Evolutionary conservation across 2,329 filamentous ascomycete species (phyloP).

Genomic region (Penicillium sp.): DNA sequence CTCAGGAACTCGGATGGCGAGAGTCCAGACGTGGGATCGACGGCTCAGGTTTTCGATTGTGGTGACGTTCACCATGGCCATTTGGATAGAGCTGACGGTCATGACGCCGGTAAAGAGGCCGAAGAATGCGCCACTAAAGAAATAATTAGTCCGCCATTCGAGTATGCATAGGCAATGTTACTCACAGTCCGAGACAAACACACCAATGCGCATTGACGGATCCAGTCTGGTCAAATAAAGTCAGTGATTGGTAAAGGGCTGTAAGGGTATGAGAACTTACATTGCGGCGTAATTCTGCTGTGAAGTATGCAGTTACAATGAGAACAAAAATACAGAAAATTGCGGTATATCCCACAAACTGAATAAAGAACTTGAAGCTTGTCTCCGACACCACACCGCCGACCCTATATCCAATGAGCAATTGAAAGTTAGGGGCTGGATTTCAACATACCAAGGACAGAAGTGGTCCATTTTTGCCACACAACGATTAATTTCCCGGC

Average conservation of each 20-base stretch:
- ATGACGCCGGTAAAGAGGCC: conserved; percentile 78
- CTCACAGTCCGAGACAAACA: conserved; percentile 64
- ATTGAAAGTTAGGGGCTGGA: background rate
- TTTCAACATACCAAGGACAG: conserved; percentile 68
- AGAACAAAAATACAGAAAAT: conserved; percentile 67
- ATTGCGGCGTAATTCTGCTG: conserved; percentile 56
- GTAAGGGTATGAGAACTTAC: conserved; percentile 31
- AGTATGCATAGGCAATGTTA: conserved; percentile 2
- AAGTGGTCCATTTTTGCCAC: conserved; percentile 93
- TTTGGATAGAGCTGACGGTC: conserved; percentile 69
- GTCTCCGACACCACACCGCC: conserved; percentile 88
- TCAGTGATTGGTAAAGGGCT: background rate
- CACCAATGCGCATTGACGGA: conserved; percentile 62
- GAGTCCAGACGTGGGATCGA: conserved; percentile 63
- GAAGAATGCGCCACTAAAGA: conserved; percentile 63
- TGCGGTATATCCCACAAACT: conserved; percentile 75
- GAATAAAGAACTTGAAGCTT: conserved; percentile 87
- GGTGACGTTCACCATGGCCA: conserved; percentile 72
- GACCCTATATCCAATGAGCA: conserved; percentile 58
- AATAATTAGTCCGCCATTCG: conserved; percentile 11
- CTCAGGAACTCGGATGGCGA: conserved; percentile 72
- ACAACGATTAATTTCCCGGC: conserved; percentile 76
- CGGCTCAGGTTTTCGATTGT: conserved; percentile 77
- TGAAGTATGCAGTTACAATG: conserved; percentile 63
- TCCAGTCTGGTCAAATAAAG: conserved; percentile 26